Base-by-base conservation (phyloP, 202 grass and related monocot genomes). In the Elaeis oleifera region DNA sequence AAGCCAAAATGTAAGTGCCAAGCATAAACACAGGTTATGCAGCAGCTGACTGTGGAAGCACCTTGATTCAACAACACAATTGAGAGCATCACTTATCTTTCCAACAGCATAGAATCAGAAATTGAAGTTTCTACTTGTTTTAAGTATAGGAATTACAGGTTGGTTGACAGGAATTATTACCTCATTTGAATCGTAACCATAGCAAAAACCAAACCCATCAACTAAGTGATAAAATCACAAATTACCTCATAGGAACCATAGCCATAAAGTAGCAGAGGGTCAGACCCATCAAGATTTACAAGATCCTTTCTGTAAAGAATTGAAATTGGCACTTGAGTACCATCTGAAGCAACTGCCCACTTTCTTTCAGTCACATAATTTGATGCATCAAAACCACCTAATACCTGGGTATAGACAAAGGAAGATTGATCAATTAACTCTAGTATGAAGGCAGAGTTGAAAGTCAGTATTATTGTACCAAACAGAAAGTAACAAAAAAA, bases 221-320 rank as follows among this genome's bases (percentile, higher is more conserved):
- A 48, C n/a, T 8, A 18, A 5, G 5, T 9, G 5, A 62, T 8
- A 21, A 49, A 24, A 16, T 52, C 26, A 1, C 49, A 27, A n/a
- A 27, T 61, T 90, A 86, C 82, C 91, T 96, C 87, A 13, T 96
- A 96, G 13, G 91, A 96, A 62, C 87, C 87, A 78, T 90, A 96
- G 53, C 91, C 91, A 85, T 90, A 96, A 39, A 96, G 81, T 23
- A 96, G 70, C 73, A 96, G 68, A 16, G 91, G 84, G 72, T 96
- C 84, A 29, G 81, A 90, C 9, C 91, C 91, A 78, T 90, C 91
- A 70, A 96, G 84, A 20, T 85, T 88, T 63, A 88, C 87, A 75
- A 69, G 57, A 55, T 90, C 69, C 73, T 90, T 96, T 76, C 81
- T 96, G 71, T 90, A 96, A 28, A 96, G 76, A 85, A 96, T 64